Base-by-base conservation (phyloP, 257 asterid species). In the Fraxinus cuspidata region DNA sequence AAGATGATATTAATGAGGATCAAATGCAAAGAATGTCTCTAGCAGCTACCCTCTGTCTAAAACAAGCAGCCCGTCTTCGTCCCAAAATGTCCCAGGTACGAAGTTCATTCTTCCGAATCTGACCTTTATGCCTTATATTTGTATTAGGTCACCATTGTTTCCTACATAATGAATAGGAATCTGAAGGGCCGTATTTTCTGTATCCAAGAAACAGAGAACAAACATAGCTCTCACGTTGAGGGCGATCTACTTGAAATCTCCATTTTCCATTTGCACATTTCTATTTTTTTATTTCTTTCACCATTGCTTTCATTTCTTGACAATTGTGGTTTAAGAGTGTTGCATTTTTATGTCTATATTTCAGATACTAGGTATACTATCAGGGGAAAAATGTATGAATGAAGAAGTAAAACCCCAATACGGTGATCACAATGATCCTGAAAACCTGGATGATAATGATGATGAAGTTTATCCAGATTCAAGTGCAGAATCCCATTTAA, bases 391-490 rank as follows among this genome's bases (percentile, higher is more conserved):
- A 71, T 80, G 60, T 44, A 23, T 56, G 38, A 81, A 74, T 18
- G 85, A 76, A 70, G 68, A 60, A 12, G 81, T 34, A 10, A 80
- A 78, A 74, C 72, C 18, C 32, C 79, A 76, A 60, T 35, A 63
- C 25, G 77, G 70, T 72, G 65, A 32, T 18, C 29, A 66, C 47
- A 78, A 79, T 32, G 84, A 82, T 53, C 23, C 66, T 58, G 91
- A 85, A 81, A 81, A 84, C 28, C 79, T 85, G 65, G 96, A 86
- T 53, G 81, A 79, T 23, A 77, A 86, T 63, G 97, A 93, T 29
- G 98, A 94, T 71, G 98, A 94, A 87, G 97, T 94, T 18, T 92
- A 94, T 88, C 97, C 96, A 44, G 90, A 90, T 84, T 92, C 92
- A 53, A 84, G 91, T 77, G 91, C 94, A 71, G 97, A 88, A 80